These are phyloP conservation scores for Leccinellum luteum DNA, from an alignment of 768 basidiomycete species.

Conservation along the genomic window DNA sequence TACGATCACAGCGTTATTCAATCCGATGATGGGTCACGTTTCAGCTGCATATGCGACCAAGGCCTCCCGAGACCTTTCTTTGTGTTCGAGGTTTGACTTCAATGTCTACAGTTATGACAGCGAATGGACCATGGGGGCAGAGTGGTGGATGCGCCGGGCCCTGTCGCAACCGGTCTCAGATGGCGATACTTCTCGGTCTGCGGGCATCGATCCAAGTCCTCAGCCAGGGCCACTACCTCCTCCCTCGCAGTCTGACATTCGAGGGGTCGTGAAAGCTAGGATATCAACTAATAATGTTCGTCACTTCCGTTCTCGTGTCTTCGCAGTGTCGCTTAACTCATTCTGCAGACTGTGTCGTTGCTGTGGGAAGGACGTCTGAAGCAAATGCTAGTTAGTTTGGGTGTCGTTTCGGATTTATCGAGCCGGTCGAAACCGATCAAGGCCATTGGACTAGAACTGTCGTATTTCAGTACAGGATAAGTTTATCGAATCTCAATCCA, in stretches of 20 bases:
- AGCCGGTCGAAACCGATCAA: constrained; percentile 84
- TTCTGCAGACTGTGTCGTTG: constrained; percentile 73
- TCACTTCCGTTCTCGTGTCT: constrained; percentile 2
- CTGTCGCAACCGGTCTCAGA: constrained; percentile 28
- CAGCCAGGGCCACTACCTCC: constrained; percentile 3
- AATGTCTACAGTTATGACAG: constrained; percentile 97
- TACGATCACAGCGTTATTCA: constrained; percentile 91
- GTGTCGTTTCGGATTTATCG: constrained; percentile 87
- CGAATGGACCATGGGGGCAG: constrained; percentile 93
- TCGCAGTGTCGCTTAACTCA: background rate
- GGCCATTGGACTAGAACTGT: constrained; percentile 87
- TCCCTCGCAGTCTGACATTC: constrained; percentile 39
- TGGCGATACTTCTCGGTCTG: constrained; percentile 1
- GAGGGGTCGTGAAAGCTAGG: constrained; percentile 85
- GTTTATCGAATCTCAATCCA: background rate
- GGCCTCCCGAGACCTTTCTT: constrained; percentile 77
- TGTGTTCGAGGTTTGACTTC: constrained; percentile 92
- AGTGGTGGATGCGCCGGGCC: constrained; percentile 87
- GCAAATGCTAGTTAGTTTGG: constrained; percentile 86
- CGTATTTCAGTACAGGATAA: constrained; percentile 77
- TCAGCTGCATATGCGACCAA: constrained; percentile 90
- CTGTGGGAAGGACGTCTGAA: constrained; percentile 93
- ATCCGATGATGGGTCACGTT: constrained; percentile 94
- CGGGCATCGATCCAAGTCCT: constrained; percentile 3
- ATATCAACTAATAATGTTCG: constrained; percentile 87